These are phyloP conservation scores for Pseudogymnoascus sp. DNA, from an alignment of 2,329 filamentous ascomycete genomes.

Conservation along the genomic window DNA sequence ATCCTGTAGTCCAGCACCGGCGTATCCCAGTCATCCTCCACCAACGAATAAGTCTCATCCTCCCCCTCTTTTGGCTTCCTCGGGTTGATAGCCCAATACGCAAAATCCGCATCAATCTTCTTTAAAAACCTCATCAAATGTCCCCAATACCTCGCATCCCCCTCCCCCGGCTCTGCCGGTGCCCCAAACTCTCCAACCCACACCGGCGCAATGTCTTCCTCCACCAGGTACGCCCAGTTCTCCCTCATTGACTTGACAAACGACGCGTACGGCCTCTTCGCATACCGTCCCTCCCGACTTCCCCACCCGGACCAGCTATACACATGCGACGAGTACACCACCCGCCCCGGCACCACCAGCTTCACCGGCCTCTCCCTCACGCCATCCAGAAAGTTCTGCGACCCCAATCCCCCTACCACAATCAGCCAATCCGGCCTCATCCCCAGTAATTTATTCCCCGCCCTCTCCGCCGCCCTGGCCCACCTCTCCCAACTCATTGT, in stretches of 20 bases:
- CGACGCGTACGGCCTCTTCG: slow-evolving; percentile 52
- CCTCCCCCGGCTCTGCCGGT: slow-evolving; percentile 43
- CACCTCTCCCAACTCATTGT: slow-evolving; percentile 60
- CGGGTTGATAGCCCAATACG: slow-evolving; percentile 64
- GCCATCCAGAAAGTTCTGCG: slow-evolving; percentile 56
- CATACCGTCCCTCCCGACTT: slow-evolving; percentile 50
- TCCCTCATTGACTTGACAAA: slow-evolving; percentile 55
- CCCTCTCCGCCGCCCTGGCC: slow-evolving; percentile 57
- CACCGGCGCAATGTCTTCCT: slow-evolving; percentile 50
- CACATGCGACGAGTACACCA: slow-evolving; percentile 63
- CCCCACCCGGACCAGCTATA: slow-evolving; percentile 68
- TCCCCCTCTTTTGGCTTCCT: slow-evolving; percentile 52
- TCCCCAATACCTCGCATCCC: slow-evolving; percentile 58
- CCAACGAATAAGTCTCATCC: slow-evolving; percentile 53
- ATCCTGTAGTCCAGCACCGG: slow-evolving; percentile 55
- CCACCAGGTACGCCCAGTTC: slow-evolving; percentile 61
- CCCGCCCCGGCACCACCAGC: slow-evolving; percentile 45
- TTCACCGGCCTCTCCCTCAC: slow-evolving; percentile 48
- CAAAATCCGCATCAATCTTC: slow-evolving; percentile 55
- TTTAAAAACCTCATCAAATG: slow-evolving; percentile 55
- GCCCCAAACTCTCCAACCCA: slow-evolving; percentile 65
- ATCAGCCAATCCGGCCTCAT: slow-evolving; percentile 60
- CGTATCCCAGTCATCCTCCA: slow-evolving; percentile 58
- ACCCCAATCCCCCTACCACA: slow-evolving; percentile 61
- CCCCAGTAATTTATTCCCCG: slow-evolving; percentile 51